Evolutionary conservation across 805 yeast genomes (phyloP).

Genomic region (Candida verbasci): DNA sequence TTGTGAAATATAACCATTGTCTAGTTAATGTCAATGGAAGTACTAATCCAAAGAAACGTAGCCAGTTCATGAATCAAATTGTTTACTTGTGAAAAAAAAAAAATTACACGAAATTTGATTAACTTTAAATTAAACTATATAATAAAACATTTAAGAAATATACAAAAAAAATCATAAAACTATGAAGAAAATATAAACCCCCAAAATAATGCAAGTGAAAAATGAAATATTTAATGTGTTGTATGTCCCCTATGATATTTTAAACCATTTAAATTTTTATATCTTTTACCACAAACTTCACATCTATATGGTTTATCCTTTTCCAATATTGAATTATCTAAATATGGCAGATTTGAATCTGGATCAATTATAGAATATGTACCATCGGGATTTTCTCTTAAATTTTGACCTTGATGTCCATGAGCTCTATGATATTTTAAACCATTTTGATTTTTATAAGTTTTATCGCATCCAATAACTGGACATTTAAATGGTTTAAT

Average conservation of each 20-base stretch:
- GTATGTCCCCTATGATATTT: constrained; percentile 97
- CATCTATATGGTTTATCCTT: constrained; percentile 98
- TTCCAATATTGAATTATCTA: constrained; percentile 92
- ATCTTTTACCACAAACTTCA: constrained; percentile 96
- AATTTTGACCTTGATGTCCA: constrained; percentile 94
- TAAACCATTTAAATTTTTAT: constrained; percentile 92
- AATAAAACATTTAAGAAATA: background rate
- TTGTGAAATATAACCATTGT: constrained; percentile 20
- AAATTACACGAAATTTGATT: too few species aligned
- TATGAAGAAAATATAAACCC: too few species aligned
- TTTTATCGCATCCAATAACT: constrained; percentile 96
- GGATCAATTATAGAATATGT: constrained; percentile 92
- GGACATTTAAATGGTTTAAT: constrained; percentile 97
- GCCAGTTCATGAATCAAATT: constrained; percentile 1
- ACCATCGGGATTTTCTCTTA: constrained; percentile 89
- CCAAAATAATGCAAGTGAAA: constrained; percentile 3
- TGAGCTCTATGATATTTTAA: constrained; percentile 91
- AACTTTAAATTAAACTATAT: background rate
- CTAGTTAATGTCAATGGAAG: constrained; percentile 18
- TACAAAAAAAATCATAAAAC: background rate
- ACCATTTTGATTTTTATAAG: constrained; percentile 96
- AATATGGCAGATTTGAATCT: constrained; percentile 78
- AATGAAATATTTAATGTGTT: constrained; percentile 85
- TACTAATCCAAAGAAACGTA: constrained; percentile 7
- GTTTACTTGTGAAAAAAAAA: background rate